Percentiles rank a stretch among this genome's conserved stretches.
These are phyloP conservation scores for Ramularia endophylla DNA, from an alignment of 2,329 filamentous ascomycete genomes.

Conservation along the genomic window DNA sequence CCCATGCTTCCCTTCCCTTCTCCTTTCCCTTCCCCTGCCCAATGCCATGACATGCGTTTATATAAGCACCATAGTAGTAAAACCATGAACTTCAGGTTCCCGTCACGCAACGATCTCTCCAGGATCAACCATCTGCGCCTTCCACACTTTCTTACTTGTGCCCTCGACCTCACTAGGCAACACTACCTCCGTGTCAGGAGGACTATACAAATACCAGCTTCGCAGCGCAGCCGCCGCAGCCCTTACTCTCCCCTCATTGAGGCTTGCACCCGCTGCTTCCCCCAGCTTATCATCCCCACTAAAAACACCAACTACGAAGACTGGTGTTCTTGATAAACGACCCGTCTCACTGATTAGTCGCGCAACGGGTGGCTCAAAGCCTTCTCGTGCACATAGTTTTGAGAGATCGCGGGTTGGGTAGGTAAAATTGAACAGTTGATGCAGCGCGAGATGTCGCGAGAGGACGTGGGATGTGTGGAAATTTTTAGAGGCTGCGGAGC, in stretches of 20 bases:
- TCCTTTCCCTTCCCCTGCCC: no score
- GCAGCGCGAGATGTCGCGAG: slow-evolving; percentile 43
- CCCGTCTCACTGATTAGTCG: slow-evolving; percentile 88
- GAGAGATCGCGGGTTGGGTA: slow-evolving; percentile 78
- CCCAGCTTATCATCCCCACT: slow-evolving; percentile 87
- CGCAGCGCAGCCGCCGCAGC: slow-evolving; percentile 83
- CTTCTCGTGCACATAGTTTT: slow-evolving; percentile 78
- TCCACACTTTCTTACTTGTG: slow-evolving; percentile 35
- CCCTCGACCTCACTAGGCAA: slow-evolving; percentile 44
- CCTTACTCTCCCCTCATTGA: slow-evolving; percentile 70
- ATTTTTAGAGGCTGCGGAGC: slow-evolving; percentile 67
- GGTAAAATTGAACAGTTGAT: slow-evolving; percentile 74
- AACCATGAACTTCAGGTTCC: slow-evolving; percentile 1
- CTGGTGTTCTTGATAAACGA: slow-evolving; percentile 73
- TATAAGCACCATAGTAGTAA: slow-evolving; percentile 7
- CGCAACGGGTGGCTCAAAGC: slow-evolving; percentile 81
- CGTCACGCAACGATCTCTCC: slow-evolving; percentile 51
- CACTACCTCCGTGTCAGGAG: slow-evolving; percentile 48
- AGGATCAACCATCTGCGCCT: slow-evolving; percentile 51
- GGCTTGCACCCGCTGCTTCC: slow-evolving; percentile 73
- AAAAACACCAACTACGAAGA: slow-evolving; percentile 91
- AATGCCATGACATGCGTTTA: not conserved
- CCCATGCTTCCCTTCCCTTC: no score
- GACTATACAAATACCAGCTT: slow-evolving; percentile 94
- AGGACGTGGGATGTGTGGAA: slow-evolving; percentile 85